Evolutionary conservation across 2,329 filamentous ascomycete species (phyloP), one percentile per base, ranked within the genome.

Genomic region (Hypoxylon sp.): DNA sequence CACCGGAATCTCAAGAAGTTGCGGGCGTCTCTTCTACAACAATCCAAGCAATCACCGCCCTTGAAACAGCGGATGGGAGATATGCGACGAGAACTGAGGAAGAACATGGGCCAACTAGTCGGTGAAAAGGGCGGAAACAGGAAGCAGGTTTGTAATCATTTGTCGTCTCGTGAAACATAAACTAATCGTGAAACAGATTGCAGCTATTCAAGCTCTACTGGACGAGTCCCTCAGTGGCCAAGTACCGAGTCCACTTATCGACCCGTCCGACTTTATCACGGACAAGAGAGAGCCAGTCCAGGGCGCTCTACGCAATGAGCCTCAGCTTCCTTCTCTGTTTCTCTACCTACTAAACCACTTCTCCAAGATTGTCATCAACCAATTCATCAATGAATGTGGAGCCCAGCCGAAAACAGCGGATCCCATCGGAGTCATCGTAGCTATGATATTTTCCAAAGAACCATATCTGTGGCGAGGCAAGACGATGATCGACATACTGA

Each of bases 331-430:
- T 0, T 79, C 81, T 1, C 71, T 89, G 4, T 82, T 90, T 56
- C 73, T 95, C 17, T 95, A 91, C 67, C 78, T 90, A 2, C 77
- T 95, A 48, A 91, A 89, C 62, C 84, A 88, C 40, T 86, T 92
- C 57, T 77, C 87, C 60, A 95, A 96, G 70, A 77, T 78, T 31
- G 77, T 91, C 48, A 78, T 94, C 52, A 81, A 79, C 35, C 89
- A 91, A 59, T 86, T 88, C 62, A 78, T 86, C 56, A 81, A 78
- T 41, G 87, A 90, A 69, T 86, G 84, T 35, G 79, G 80, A 7
- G 80, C 83, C 16, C 82, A 84, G 43, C 78, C 83, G 1, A 82
- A 81, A 55, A 79, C 82, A 4, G 90, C 90, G 7, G 89, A 94
- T 61, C 87, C 89, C 0, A 80, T 95, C 32, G 91, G 91, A n/a